Evolutionary conservation across 257 asterid genomes (phyloP).

Genomic region (Solanum sitiens): DNA sequence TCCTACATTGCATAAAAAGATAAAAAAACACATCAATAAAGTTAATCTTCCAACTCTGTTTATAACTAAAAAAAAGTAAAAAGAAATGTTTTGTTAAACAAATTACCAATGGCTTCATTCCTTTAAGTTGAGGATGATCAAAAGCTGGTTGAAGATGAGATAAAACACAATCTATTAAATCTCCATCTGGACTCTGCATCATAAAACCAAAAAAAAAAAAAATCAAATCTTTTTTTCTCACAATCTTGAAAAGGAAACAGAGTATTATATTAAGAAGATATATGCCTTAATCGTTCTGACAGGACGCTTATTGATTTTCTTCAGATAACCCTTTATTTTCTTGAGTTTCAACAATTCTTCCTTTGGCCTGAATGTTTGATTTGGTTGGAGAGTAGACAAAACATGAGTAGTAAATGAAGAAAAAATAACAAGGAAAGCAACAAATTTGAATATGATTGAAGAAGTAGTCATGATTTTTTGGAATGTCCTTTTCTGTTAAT

Average conservation of each 20-base stretch:
- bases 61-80: not conserved
- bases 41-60: not conserved
- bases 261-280: not conserved
- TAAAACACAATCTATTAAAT: conserved; percentile 60
- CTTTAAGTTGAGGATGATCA: conserved; percentile 83
- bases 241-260: not conserved
- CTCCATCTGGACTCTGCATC: conserved; percentile 87
- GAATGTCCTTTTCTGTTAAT: conserved; percentile 19
- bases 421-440: conserved; percentile 33
- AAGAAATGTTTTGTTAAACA: not conserved
- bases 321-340: conserved; percentile 46
- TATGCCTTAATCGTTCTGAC: conserved; percentile 70
- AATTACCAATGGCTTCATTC: conserved; percentile 80
- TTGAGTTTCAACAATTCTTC: conserved; percentile 34
- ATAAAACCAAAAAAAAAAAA: not conserved
- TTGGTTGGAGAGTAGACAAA: conserved; percentile 7
- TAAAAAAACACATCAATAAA: not conserved
- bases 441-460: conserved; percentile 50
- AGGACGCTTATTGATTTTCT: conserved; percentile 69
- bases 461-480: not conserved
- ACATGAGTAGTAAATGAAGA: conserved; percentile 1
- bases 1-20: conserved; percentile 33
- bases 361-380: conserved; percentile 51
- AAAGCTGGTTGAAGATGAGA: conserved; percentile 96
- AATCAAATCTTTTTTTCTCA: not conserved